Conservation (phyloP, 148 eudicot species). For the Heliamphora exappendiculata region DNA sequence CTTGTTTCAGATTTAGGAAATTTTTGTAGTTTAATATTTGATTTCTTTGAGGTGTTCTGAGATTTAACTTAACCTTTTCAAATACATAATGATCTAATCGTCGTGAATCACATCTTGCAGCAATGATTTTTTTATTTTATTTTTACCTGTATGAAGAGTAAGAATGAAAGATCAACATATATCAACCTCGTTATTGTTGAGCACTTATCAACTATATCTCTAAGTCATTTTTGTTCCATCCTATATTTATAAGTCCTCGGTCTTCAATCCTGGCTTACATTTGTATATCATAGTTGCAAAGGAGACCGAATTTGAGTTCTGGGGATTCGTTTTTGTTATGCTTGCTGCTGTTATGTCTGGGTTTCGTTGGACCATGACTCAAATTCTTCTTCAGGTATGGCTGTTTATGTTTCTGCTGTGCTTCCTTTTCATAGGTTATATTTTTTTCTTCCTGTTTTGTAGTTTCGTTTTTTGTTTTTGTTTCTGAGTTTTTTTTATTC, state of each 20-base stretch:
- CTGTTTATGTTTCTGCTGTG: background rate
- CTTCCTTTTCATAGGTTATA: background rate
- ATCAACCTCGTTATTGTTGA: background rate
- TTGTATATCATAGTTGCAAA: slow-evolving; percentile 54
- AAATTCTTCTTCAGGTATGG: slow-evolving; percentile 96
- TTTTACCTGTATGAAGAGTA: background rate
- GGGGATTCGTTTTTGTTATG: slow-evolving; percentile 97
- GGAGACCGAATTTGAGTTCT: slow-evolving; percentile 91
- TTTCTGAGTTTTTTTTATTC: background rate
- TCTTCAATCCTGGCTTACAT: background rate
- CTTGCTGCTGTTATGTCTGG: slow-evolving; percentile 99
- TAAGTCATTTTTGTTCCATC: background rate
- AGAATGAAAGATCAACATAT: background rate
- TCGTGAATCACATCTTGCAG: background rate
- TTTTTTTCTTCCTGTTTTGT: too few species aligned
- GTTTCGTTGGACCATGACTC: slow-evolving; percentile 98
- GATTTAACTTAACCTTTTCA: background rate
- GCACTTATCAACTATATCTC: background rate
- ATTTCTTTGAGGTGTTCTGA: background rate
- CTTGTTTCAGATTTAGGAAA: background rate
- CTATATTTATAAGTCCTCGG: background rate
- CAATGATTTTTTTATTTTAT: background rate
- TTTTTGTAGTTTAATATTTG: background rate
- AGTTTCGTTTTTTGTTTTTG: background rate
- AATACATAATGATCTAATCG: background rate